A percentile compares a stretch with the other conserved stretches of the same genome.
phyloP scores from a whole-genome alignment of 371 early-diverging fungal genomes.

The Mortierella sp. region DNA sequence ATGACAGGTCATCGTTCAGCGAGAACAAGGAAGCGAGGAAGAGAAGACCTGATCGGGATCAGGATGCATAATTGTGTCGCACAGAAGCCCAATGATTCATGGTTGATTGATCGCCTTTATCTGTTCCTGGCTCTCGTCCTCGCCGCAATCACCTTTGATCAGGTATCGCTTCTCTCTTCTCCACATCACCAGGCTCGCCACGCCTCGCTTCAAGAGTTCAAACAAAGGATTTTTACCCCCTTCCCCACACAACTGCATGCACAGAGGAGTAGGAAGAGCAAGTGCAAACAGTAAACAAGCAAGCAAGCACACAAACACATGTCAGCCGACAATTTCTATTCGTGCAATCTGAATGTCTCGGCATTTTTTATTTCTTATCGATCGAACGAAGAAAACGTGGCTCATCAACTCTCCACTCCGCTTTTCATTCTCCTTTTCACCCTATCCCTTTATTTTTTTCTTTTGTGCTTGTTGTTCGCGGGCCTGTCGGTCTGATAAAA shows the following conservation, averaged over 20 bases:
- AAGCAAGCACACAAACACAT: conserved; percentile 1
- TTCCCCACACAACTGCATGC: background rate
- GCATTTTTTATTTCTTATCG: background rate
- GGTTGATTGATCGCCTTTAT: background rate
- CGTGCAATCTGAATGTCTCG: background rate
- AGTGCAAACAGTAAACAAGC: background rate
- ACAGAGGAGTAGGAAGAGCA: background rate
- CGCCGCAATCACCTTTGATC: background rate
- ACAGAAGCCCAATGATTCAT: background rate
- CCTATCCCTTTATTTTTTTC: too few species aligned
- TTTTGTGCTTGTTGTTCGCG: too few species aligned
- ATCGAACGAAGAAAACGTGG: background rate
- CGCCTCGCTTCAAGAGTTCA: background rate
- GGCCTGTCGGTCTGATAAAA: too few species aligned
- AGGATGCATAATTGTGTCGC: conserved; percentile 7
- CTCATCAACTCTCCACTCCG: background rate
- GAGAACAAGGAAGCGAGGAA: background rate
- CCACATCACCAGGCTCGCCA: background rate
- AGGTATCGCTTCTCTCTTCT: background rate
- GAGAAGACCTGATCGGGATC: background rate
- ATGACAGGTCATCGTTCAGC: background rate
- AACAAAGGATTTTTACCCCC: background rate
- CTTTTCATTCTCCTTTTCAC: background rate
- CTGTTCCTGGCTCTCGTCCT: conserved; percentile 4
- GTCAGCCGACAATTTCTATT: background rate